phyloP scores from a whole-genome alignment of 2,329 filamentous ascomycete genomes.

The Sporothrix pallida region DNA sequence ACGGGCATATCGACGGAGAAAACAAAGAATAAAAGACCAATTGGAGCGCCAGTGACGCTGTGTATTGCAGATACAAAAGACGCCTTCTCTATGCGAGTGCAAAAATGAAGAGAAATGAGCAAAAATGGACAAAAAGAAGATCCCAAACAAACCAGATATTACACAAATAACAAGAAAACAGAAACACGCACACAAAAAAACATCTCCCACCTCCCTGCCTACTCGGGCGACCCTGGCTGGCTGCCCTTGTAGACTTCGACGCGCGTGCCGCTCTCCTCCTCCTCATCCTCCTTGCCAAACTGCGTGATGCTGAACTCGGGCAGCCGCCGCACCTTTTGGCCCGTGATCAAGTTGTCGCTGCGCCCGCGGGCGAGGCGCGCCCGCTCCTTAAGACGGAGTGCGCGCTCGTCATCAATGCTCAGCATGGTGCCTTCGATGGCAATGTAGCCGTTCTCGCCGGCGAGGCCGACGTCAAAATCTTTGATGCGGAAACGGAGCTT shows the following conservation, averaged over 20 bases:
- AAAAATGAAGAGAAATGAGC: background rate
- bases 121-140: background rate
- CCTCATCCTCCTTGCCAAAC: constrained; percentile 55
- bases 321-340: constrained; percentile 44
- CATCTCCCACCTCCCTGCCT: background rate
- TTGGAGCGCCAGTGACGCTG: background rate
- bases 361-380: constrained; percentile 47
- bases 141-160: background rate
- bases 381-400: constrained; percentile 61
- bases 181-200: background rate
- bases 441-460: constrained; percentile 77
- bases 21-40: background rate
- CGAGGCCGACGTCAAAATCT: constrained; percentile 81
- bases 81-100: constrained; percentile 12
- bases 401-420: constrained; percentile 67
- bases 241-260: constrained; percentile 47
- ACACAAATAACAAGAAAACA: constrained; percentile 1
- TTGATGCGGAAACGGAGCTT: constrained; percentile 78
- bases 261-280: constrained; percentile 49
- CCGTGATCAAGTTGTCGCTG: constrained; percentile 45
- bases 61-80: background rate
- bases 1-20: background rate
- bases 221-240: constrained; percentile 42
- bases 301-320: constrained; percentile 65
- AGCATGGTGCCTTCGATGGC: constrained; percentile 90